Evolutionary conservation across 2,329 filamentous ascomycete genomes (phyloP).

Genomic region (Chrysoporthe puriensis): DNA sequence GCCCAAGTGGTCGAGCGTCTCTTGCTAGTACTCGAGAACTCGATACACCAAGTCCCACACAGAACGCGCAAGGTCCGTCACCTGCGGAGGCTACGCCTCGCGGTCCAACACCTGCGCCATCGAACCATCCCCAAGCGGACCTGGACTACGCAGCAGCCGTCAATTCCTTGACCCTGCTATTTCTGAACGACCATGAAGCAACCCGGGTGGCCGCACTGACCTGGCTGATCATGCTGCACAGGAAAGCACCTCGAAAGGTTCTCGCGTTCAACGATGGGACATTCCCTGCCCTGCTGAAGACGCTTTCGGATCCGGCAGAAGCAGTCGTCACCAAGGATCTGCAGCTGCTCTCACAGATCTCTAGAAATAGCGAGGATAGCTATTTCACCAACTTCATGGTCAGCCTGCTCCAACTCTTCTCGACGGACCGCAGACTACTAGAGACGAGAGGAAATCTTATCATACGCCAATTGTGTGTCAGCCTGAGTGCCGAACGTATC

Average conservation of each 20-base stretch:
- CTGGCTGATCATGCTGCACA: conserved; percentile 97
- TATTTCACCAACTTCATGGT: conserved; percentile 99
- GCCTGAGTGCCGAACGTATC: conserved; percentile 90
- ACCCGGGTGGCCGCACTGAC: conserved; percentile 91
- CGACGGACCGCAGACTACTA: conserved; percentile 86
- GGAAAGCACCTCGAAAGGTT: conserved; percentile 90
- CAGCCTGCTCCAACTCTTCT: conserved; percentile 91
- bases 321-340: conserved; percentile 94
- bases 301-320: conserved; percentile 91
- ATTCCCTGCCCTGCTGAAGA: conserved; percentile 94
- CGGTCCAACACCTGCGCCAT: conserved; percentile 46
- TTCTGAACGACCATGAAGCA: conserved; percentile 95
- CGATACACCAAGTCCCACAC: conserved; percentile 56
- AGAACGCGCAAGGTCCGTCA: conserved; percentile 45
- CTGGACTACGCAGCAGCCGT: conserved; percentile 97
- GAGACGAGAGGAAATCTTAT: conserved; percentile 95
- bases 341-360: conserved; percentile 93
- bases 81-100: conserved; percentile 44
- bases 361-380: conserved; percentile 92
- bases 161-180: conserved; percentile 87
- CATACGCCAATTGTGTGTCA: conserved; percentile 91
- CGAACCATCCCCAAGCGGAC: conserved; percentile 61
- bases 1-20: conserved; percentile 55
- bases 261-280: conserved; percentile 96
- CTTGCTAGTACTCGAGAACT: conserved; percentile 58